These are phyloP conservation scores for Ganoderma sinense DNA, from an alignment of 1,284 basidiomycete genomes.

Conservation along the genomic window DNA sequence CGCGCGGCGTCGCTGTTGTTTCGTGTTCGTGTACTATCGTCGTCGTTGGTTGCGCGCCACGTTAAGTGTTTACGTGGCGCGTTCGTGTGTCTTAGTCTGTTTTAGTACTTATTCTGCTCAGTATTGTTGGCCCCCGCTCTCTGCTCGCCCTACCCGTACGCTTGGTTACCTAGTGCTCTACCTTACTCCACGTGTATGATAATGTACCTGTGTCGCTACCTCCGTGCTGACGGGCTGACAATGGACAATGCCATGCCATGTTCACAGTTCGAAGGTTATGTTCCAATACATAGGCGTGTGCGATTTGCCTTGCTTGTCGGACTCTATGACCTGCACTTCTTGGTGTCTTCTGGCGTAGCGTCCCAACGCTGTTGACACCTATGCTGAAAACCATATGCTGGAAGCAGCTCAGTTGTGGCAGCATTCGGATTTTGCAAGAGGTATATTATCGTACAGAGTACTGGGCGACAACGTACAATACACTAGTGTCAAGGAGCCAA, in stretches of 20 bases:
- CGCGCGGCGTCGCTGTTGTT: background rate
- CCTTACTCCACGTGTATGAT: constrained; percentile 25
- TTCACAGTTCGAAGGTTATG: background rate
- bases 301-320: no score
- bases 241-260: background rate
- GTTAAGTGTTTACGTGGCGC: background rate
- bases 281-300: background rate
- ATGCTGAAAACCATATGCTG: no score
- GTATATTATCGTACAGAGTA: constrained; percentile 6
- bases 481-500: constrained; percentile 2
- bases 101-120: constrained; percentile 27
- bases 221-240: background rate
- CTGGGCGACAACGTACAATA: background rate
- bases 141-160: constrained; percentile 22
- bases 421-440: no score
- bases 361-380: no score
- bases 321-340: no score
- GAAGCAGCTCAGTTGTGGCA: no score
- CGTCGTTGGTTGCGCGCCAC: background rate
- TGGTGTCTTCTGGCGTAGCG: no score
- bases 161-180: constrained; percentile 27
- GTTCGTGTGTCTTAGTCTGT: background rate
- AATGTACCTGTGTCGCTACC: constrained; percentile 15
- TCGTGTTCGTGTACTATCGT: background rate
- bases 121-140: constrained; percentile 19